phyloP scores from a whole-genome alignment of 768 basidiomycete species.

The Auricularia sp. region DNA sequence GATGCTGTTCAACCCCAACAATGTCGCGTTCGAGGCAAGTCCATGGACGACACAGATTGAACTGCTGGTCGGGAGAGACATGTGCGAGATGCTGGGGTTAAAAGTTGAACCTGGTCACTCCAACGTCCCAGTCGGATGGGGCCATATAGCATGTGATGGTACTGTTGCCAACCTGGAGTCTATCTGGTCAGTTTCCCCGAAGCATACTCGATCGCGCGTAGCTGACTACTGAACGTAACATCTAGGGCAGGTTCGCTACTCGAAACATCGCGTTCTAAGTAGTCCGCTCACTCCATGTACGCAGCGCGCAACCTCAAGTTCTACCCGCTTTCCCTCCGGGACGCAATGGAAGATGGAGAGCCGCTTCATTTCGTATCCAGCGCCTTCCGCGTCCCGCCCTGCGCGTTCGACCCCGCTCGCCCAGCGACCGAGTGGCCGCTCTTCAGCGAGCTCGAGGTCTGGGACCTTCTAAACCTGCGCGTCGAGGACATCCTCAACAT shows the following conservation, averaged over 20 bases:
- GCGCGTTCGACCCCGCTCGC: slow-evolving; percentile 9
- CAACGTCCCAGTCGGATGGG: slow-evolving; percentile 21
- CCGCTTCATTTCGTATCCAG: slow-evolving; percentile 23
- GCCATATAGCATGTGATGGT: slow-evolving; percentile 36
- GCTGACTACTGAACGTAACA: too few relatives aligned
- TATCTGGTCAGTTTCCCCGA: slow-evolving; percentile 26
- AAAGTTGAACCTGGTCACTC: neutral
- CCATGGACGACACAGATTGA: slow-evolving; percentile 33
- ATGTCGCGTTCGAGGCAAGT: slow-evolving; percentile 32
- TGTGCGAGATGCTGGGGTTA: slow-evolving; percentile 34
- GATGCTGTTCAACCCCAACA: slow-evolving; percentile 33
- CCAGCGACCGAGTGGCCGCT: slow-evolving; percentile 9
- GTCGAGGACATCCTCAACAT: slow-evolving; percentile 26
- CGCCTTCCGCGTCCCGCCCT: slow-evolving; percentile 24
- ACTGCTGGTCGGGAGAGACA: slow-evolving; percentile 28
- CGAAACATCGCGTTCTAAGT: too few relatives aligned
- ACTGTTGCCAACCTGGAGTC: slow-evolving; percentile 39
- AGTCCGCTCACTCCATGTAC: neutral
- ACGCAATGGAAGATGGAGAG: slow-evolving; percentile 21
- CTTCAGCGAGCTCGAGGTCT: slow-evolving; percentile 22
- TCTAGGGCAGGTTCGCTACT: too few relatives aligned
- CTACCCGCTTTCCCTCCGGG: slow-evolving; percentile 31
- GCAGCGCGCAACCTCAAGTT: slow-evolving; percentile 35
- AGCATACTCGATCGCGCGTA: too few relatives aligned
- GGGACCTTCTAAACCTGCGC: slow-evolving; percentile 36